Evolutionary conservation across 2,329 filamentous ascomycete species (phyloP).

Genomic region (Penicillium sp.): DNA sequence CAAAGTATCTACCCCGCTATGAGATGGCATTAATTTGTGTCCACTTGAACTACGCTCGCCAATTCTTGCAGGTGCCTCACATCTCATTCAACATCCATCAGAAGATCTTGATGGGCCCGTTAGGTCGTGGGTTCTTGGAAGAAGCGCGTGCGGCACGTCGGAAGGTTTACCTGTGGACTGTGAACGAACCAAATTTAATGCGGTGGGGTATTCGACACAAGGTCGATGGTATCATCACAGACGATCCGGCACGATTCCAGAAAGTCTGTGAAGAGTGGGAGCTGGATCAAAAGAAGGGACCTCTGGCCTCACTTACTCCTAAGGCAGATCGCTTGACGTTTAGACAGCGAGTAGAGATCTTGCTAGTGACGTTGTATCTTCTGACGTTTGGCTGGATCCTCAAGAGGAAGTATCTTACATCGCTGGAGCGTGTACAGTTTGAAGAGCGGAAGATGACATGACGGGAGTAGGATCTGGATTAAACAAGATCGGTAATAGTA

Average conservation of each 20-base stretch:
- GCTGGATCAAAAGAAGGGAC: conserved; percentile 4
- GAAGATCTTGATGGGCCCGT: conserved; percentile 65
- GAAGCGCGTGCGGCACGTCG: conserved; percentile 59
- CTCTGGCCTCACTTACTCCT: background rate
- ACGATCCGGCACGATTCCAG: conserved; percentile 59
- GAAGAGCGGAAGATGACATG: conserved; percentile 13
- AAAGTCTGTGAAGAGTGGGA: conserved; percentile 20
- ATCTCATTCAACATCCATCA: conserved; percentile 79
- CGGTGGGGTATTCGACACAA: conserved; percentile 68
- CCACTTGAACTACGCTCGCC: conserved; percentile 61
- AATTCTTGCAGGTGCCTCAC: conserved; percentile 65
- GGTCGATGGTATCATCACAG: conserved; percentile 82
- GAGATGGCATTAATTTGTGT: conserved; percentile 45
- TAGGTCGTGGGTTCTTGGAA: conserved; percentile 66
- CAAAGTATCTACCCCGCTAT: conserved; percentile 50
- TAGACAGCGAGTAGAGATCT: conserved; percentile 11
- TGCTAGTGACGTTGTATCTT: conserved; percentile 8
- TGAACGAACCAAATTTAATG: conserved; percentile 79
- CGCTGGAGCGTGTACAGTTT: conserved; percentile 8
- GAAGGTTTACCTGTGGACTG: conserved; percentile 78
- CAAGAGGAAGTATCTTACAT: conserved; percentile 9
- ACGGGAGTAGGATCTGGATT: background rate
- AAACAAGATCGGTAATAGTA: background rate
- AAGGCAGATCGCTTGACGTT: conserved; percentile 11
- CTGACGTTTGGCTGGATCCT: conserved; percentile 22